Evolutionary conservation across 169 alveolate genomes (phyloP).

Genomic region (Plasmodium coatneyi): DNA sequence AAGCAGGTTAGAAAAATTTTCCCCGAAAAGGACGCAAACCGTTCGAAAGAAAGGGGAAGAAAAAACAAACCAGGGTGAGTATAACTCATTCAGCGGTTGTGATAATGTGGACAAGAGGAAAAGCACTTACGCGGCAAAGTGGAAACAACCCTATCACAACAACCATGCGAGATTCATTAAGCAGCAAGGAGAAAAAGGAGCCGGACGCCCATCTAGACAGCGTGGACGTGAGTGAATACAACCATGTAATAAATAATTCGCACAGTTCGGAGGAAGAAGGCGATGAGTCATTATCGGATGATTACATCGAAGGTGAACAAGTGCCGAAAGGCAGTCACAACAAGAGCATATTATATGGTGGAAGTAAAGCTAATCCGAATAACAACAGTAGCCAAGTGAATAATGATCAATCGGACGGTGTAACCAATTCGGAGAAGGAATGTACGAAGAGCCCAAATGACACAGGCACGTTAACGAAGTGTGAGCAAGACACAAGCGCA

Average conservation of each 20-base stretch:
- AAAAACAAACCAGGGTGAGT: not conserved
- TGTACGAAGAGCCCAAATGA: not conserved
- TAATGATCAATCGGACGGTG: not conserved
- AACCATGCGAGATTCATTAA: slow-evolving; percentile 20
- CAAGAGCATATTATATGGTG: not conserved
- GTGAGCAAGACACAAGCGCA: not conserved
- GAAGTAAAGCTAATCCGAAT: not conserved
- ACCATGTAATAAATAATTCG: slow-evolving; percentile 46
- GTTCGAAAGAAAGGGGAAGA: not conserved
- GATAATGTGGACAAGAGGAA: not conserved
- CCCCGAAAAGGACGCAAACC: not conserved
- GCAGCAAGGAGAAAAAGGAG: slow-evolving; percentile 24
- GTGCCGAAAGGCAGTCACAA: not conserved
- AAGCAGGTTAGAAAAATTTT: not conserved
- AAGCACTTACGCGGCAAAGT: not conserved
- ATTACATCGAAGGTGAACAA: not conserved
- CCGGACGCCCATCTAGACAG: not conserved
- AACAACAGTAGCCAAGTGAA: not conserved
- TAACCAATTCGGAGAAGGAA: not conserved
- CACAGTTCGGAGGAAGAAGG: slow-evolving; percentile 43
- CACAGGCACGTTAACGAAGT: not conserved
- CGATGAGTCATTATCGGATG: slow-evolving; percentile 9
- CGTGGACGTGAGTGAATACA: slow-evolving; percentile 66
- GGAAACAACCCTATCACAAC: not conserved
- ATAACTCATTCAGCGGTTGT: not conserved